Percentiles rank a stretch among this genome's conserved stretches.
Conservation (phyloP, 768 basidiomycete species). For the Rhizopogon salebrosus region DNA sequence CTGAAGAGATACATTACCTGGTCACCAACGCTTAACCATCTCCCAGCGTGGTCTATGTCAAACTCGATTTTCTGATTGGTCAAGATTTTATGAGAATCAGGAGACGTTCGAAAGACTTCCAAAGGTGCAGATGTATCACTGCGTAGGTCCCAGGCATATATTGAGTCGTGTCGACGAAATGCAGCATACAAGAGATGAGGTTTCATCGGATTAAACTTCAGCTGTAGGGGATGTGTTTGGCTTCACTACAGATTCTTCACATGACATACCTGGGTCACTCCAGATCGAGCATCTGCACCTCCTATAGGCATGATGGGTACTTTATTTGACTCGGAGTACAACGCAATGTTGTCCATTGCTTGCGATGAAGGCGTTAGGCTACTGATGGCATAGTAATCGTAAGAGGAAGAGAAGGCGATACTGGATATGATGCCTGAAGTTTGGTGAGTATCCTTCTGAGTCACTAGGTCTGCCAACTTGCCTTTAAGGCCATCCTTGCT, state of each 20-base stretch:
- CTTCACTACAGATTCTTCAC: not conserved
- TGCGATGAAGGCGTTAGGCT: conserved; percentile 50
- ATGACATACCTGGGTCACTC: not conserved
- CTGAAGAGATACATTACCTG: conserved; percentile 36
- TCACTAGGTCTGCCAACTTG: conserved; percentile 18
- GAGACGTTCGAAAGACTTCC: conserved; percentile 23
- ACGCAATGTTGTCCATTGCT: conserved; percentile 48
- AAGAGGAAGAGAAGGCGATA: conserved; percentile 66
- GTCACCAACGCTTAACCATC: conserved; percentile 60
- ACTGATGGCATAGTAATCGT: conserved; percentile 76
- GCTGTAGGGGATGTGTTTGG: conserved; percentile 31
- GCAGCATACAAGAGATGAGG: conserved; percentile 76
- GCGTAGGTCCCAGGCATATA: conserved; percentile 81
- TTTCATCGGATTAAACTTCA: conserved; percentile 70
- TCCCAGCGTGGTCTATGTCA: conserved; percentile 67
- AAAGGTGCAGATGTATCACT: conserved; percentile 42
- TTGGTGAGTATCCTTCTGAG: not conserved
- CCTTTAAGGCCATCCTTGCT: conserved; percentile 88
- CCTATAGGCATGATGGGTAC: conserved; percentile 60
- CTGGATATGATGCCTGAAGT: conserved; percentile 77
- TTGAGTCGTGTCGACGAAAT: conserved; percentile 53
- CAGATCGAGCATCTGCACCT: conserved; percentile 31
- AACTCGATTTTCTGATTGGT: conserved; percentile 82
- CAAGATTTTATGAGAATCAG: not conserved
- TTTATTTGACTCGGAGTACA: conserved; percentile 59